Conservation (phyloP, 176 grass and related monocot species). For the Raddia guianensis region DNA sequence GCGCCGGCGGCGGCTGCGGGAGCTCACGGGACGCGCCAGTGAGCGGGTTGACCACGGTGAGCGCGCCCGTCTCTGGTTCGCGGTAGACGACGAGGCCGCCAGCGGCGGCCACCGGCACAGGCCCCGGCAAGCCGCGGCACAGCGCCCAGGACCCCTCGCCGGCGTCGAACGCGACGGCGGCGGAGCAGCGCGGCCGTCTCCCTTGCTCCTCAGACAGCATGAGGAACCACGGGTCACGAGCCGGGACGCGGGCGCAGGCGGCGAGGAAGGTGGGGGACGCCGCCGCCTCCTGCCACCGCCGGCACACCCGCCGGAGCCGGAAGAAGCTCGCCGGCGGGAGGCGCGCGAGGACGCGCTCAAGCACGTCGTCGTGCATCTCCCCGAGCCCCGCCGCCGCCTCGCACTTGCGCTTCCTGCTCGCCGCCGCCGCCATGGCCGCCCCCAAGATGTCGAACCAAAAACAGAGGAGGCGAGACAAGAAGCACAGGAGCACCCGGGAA, state of each 20-base stretch:
- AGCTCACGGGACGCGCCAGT: slow-evolving; percentile 65
- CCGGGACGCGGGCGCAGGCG: slow-evolving; percentile 57
- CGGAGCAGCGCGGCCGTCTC: slow-evolving; percentile 9
- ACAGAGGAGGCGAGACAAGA: background rate
- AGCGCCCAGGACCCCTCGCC: slow-evolving; percentile 41
- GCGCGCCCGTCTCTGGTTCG: slow-evolving; percentile 25
- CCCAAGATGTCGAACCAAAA: background rate
- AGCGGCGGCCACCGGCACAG: slow-evolving; percentile 66
- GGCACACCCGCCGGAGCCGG: slow-evolving; percentile 69
- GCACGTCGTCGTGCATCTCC: slow-evolving; percentile 76
- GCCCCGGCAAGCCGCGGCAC: slow-evolving; percentile 36
- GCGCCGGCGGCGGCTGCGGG: slow-evolving; percentile 26
- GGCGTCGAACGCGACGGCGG: slow-evolving; percentile 45
- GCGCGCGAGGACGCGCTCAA: slow-evolving; percentile 71
- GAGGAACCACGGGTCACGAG: slow-evolving; percentile 79
- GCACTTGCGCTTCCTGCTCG: slow-evolving; percentile 51
- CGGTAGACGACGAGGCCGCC: slow-evolving; percentile 73
- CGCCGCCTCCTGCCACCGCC: slow-evolving; percentile 56
- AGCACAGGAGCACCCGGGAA: background rate
- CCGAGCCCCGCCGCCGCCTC: slow-evolving; percentile 33
- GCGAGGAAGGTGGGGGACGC: slow-evolving; percentile 59
- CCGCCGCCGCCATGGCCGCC: slow-evolving; percentile 2
- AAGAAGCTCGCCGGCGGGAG: slow-evolving; percentile 75
- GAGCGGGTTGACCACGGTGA: slow-evolving; percentile 74
- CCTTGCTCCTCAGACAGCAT: slow-evolving; percentile 53